phyloP scores from a whole-genome alignment of 2,329 filamentous ascomycete species.

The Bipolaris gigantea region DNA sequence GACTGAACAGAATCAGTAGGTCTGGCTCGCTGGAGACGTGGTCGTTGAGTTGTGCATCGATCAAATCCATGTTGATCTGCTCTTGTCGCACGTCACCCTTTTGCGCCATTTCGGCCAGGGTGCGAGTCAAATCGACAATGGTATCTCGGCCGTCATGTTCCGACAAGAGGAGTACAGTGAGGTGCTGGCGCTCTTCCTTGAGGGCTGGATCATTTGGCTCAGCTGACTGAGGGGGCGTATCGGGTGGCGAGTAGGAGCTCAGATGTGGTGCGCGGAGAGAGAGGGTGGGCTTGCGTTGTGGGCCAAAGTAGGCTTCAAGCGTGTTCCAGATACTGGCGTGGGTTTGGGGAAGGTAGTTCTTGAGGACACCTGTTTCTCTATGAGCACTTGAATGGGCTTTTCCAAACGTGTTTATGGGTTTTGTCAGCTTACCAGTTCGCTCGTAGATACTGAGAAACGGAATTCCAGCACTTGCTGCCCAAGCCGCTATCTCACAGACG shows the following conservation, averaged over 20 bases:
- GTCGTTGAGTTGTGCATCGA: conserved; percentile 82
- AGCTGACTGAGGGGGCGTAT: conserved; percentile 44
- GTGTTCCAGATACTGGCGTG: conserved; percentile 79
- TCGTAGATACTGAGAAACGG: conserved; percentile 89
- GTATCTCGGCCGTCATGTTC: conserved; percentile 89
- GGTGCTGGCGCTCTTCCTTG: conserved; percentile 42
- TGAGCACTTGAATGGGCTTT: conserved; percentile 1
- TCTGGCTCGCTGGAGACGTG: conserved; percentile 87
- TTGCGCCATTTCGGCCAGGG: conserved; percentile 92
- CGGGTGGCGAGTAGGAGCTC: conserved; percentile 57
- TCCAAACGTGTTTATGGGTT: neutral
- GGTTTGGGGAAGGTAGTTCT: conserved; percentile 82
- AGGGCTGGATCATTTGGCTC: conserved; percentile 44
- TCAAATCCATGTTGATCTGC: conserved; percentile 82
- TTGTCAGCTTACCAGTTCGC: conserved; percentile 67
- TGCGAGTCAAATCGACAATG: conserved; percentile 92
- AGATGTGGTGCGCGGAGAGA: conserved; percentile 73
- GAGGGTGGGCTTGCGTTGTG: conserved; percentile 65
- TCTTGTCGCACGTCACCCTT: conserved; percentile 76
- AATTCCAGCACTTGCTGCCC: conserved; percentile 89
- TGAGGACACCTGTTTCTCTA: conserved; percentile 69
- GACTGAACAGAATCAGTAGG: conserved; percentile 82
- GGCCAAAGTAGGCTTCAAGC: conserved; percentile 84
- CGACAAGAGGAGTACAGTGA: conserved; percentile 77
- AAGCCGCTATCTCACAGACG: conserved; percentile 86